Conservation (phyloP, 2,329 filamentous ascomycete species). For the Arachnopeziza araneosa region DNA sequence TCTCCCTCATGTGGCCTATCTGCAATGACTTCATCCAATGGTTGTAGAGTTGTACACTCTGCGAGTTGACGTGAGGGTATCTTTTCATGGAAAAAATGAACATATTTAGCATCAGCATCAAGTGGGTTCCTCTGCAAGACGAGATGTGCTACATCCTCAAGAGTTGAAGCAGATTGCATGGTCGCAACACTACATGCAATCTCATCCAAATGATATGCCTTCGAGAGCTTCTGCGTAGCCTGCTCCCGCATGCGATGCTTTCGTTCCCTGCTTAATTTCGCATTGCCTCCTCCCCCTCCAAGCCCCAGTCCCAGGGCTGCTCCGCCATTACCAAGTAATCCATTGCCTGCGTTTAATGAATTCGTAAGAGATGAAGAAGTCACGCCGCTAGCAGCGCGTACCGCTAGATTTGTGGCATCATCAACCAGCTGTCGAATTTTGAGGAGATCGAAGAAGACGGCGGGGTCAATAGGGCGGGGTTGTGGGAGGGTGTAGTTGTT, state of each 20-base stretch:
- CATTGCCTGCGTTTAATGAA: constrained; percentile 44
- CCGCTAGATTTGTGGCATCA: constrained; percentile 71
- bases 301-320: constrained; percentile 53
- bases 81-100: constrained; percentile 92
- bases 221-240: constrained; percentile 69
- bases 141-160: constrained; percentile 69
- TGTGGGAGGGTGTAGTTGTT: constrained; percentile 73
- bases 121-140: constrained; percentile 65
- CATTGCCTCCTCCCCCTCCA: constrained; percentile 49
- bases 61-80: constrained; percentile 71
- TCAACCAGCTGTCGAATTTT: constrained; percentile 78
- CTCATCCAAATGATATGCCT: constrained; percentile 76
- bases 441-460: constrained; percentile 76
- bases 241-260: constrained; percentile 76
- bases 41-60: constrained; percentile 62
- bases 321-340: constrained; percentile 41
- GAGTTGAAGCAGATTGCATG: constrained; percentile 72
- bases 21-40: constrained; percentile 62
- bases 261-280: constrained; percentile 68
- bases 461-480: constrained; percentile 72
- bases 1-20: constrained; percentile 59
- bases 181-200: constrained; percentile 77
- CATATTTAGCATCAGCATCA: constrained; percentile 73
- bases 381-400: constrained; percentile 70
- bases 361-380: constrained; percentile 59